Percentiles rank a stretch among this genome's conserved stretches.
phyloP scores from a whole-genome alignment of 805 yeast species.

The Sporopachydermia quercuum region DNA sequence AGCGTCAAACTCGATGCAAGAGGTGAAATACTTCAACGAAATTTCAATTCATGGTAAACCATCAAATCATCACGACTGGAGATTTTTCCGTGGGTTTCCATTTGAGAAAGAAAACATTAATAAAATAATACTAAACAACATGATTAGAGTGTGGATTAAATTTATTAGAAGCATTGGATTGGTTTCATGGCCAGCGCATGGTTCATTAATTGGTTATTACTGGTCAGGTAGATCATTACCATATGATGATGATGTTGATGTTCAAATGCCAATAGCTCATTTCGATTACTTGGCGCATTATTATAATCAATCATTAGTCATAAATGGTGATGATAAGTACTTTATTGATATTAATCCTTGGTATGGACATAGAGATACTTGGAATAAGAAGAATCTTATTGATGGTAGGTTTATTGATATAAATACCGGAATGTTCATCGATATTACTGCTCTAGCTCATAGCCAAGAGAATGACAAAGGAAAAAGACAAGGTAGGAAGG shows the following conservation, averaged over 20 bases:
- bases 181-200: conserved; percentile 33
- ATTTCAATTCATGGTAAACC: conserved; percentile 9
- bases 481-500: conserved; percentile 6
- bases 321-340: conserved; percentile 29
- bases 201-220: conserved; percentile 33
- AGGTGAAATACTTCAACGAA: conserved; percentile 13
- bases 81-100: conserved; percentile 39
- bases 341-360: conserved; percentile 33
- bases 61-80: conserved; percentile 40
- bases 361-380: conserved; percentile 31
- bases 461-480: conserved; percentile 9
- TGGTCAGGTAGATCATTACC: conserved; percentile 36
- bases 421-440: conserved; percentile 43
- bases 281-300: conserved; percentile 29
- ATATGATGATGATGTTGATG: conserved; percentile 36
- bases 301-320: conserved; percentile 31
- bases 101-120: conserved; percentile 21
- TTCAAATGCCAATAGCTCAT: conserved; percentile 36
- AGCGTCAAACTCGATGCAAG: no score
- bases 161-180: conserved; percentile 28
- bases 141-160: conserved; percentile 30
- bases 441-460: conserved; percentile 36
- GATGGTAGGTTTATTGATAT: conserved; percentile 48
- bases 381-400: conserved; percentile 33
- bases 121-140: conserved; percentile 31